These are phyloP conservation scores for Wickerhamomyces hampshirensis DNA, from an alignment of 805 yeast genomes.

Conservation along the genomic window DNA sequence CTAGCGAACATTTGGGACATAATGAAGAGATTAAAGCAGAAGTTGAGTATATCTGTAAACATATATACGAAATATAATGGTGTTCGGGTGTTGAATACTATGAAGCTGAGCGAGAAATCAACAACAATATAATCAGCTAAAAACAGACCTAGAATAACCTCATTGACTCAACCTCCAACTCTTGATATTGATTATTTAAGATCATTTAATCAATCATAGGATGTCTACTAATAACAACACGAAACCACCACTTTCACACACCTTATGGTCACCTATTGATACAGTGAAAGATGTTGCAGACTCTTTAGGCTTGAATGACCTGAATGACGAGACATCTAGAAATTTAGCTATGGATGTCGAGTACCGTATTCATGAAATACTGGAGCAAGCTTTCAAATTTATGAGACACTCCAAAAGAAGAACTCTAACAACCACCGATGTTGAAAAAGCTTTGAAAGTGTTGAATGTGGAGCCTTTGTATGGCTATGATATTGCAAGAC, in stretches of 20 bases:
- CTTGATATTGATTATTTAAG: too few species aligned
- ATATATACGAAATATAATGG: too few species aligned
- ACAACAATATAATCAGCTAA: slow-evolving; percentile 54
- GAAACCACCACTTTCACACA: slow-evolving; percentile 69
- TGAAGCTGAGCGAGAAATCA: too few species aligned
- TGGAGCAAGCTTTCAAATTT: slow-evolving; percentile 93
- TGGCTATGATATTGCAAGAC: slow-evolving; percentile 70
- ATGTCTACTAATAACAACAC: too few species aligned
- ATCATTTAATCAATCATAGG: not conserved
- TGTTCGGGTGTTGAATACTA: too few species aligned
- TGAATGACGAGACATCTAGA: slow-evolving; percentile 90
- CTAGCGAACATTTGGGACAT: too few species aligned
- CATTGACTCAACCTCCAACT: too few species aligned
- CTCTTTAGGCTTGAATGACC: slow-evolving; percentile 67
- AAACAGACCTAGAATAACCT: slow-evolving; percentile 25
- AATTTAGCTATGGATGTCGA: slow-evolving; percentile 99
- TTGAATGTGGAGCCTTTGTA: slow-evolving; percentile 92
- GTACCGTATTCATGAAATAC: slow-evolving; percentile 88
- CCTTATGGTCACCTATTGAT: slow-evolving; percentile 96
- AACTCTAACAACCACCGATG: slow-evolving; percentile 73
- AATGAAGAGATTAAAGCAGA: too few species aligned
- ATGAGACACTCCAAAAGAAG: slow-evolving; percentile 92
- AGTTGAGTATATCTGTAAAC: too few species aligned
- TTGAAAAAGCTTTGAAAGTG: slow-evolving; percentile 74
- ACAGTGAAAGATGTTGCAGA: slow-evolving; percentile 97